Conservation (phyloP, 805 yeast genomes). For the Schwanniomyces polymorphus region DNA sequence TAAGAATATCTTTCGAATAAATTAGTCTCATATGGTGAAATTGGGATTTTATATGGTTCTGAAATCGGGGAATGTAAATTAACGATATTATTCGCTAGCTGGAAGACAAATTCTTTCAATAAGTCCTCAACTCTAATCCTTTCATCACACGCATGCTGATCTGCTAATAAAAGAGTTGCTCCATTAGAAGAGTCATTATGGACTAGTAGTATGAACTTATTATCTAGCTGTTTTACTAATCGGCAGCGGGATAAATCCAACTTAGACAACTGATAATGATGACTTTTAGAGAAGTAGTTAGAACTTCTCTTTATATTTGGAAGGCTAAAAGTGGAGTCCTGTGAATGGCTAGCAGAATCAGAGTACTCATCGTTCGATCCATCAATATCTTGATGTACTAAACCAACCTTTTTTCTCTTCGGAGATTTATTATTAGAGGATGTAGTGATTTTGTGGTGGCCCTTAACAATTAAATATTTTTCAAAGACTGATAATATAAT, state of each 20-base stretch:
- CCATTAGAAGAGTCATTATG: conserved; percentile 1
- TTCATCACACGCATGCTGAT: conserved; percentile 89
- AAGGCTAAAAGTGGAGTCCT: background rate
- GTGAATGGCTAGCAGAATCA: too few relatives aligned
- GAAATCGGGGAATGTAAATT: conserved; percentile 11
- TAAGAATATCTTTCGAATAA: conserved; percentile 10
- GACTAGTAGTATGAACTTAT: conserved; percentile 59
- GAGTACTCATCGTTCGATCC: background rate
- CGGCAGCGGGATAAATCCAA: conserved; percentile 15
- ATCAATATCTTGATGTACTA: too few relatives aligned
- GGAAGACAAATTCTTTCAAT: conserved; percentile 35
- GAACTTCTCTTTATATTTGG: background rate
- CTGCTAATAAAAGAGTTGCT: conserved; percentile 45
- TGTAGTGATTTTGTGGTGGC: background rate
- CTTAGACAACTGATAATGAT: conserved; percentile 10
- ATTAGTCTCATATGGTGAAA: conserved; percentile 6
- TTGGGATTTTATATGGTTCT: conserved; percentile 2
- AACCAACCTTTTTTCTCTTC: too few relatives aligned
- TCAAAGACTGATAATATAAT: conserved; percentile 27
- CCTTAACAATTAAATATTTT: background rate
- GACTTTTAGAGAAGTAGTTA: background rate
- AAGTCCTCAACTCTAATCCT: conserved; percentile 59
- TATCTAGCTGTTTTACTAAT: conserved; percentile 60
- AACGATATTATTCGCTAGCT: conserved; percentile 18
- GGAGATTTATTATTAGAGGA: background rate